A percentile compares a stretch with the other conserved stretches of the same genome.
phyloP scores from a whole-genome alignment of 345 rosid genomes.

The Acer campestre region DNA sequence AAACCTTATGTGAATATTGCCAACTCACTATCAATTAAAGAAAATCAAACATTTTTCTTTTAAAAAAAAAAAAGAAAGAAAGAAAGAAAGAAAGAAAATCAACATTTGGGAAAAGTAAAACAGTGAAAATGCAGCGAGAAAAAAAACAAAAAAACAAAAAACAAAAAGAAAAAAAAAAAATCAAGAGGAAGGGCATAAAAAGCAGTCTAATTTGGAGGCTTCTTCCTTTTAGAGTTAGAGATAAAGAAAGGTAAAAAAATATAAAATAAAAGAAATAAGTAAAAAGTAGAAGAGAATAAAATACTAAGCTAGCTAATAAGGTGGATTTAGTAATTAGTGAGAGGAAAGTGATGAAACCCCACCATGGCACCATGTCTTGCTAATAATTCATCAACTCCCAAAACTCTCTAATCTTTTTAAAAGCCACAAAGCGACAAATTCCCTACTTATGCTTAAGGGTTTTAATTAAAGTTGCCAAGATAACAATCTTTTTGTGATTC shows the following conservation, averaged over 20 bases:
- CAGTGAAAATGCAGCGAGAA: not conserved
- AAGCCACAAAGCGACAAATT: conserved; percentile 43
- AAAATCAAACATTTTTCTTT: too few relatives aligned
- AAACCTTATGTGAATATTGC: not conserved
- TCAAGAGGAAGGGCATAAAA: not conserved
- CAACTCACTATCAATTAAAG: not conserved
- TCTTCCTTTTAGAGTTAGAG: conserved; percentile 29
- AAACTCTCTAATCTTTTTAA: conserved; percentile 28
- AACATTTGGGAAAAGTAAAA: not conserved
- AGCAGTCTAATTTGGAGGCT: conserved; percentile 34
- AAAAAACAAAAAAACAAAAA: not conserved
- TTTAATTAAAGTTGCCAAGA: conserved; percentile 43
- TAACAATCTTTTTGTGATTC: conserved; percentile 49
- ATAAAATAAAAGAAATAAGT: conserved; percentile 1
- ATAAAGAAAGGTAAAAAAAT: not conserved
- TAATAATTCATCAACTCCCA: conserved; percentile 15
- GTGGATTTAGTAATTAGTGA: conserved; percentile 18
- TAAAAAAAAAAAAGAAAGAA: not conserved
- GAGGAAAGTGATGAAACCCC: conserved; percentile 19
- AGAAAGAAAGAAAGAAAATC: not conserved
- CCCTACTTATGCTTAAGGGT: conserved; percentile 40
- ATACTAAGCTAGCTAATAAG: conserved; percentile 7
- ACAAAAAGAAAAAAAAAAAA: not conserved
- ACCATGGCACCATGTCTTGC: conserved; percentile 15
- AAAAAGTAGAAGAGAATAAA: conserved; percentile 23